Conservation (phyloP, 306 rosid genomes). For the Inga laurina region DNA sequence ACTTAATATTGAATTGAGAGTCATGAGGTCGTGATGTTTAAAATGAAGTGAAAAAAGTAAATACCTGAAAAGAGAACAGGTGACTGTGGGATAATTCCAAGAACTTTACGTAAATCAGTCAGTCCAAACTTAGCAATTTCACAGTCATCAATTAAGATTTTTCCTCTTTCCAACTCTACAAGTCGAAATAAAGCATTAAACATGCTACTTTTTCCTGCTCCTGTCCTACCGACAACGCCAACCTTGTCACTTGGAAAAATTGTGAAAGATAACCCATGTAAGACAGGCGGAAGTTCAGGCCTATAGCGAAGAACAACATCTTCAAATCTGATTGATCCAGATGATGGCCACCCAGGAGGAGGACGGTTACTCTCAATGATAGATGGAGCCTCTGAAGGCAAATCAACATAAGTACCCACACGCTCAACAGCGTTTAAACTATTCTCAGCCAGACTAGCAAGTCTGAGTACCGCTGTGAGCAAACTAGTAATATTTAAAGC, state of each 20-base stretch:
- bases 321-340: conserved; percentile 70
- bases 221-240: conserved; percentile 95
- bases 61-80: conserved; percentile 94
- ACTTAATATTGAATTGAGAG: conserved; percentile 44
- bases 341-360: conserved; percentile 87
- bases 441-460: conserved; percentile 89
- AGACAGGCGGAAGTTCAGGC: conserved; percentile 89
- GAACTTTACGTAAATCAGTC: conserved; percentile 78
- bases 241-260: conserved; percentile 77
- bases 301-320: conserved; percentile 88
- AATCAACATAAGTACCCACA: conserved; percentile 73
- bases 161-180: conserved; percentile 84
- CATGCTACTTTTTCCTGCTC: conserved; percentile 98
- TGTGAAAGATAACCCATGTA: conserved; percentile 72
- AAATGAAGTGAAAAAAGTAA: neutral
- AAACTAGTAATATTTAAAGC: conserved; percentile 83
- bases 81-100: conserved; percentile 87
- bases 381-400: conserved; percentile 87
- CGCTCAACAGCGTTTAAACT: conserved; percentile 92
- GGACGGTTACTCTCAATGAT: conserved; percentile 76
- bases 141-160: conserved; percentile 73
- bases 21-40: conserved; percentile 37
- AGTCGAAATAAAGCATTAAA: conserved; percentile 84
- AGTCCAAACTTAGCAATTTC: conserved; percentile 81
- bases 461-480: conserved; percentile 84